These are phyloP conservation scores for Ogataea haglerorum DNA, from an alignment of 805 yeast genomes.

Conservation along the genomic window DNA sequence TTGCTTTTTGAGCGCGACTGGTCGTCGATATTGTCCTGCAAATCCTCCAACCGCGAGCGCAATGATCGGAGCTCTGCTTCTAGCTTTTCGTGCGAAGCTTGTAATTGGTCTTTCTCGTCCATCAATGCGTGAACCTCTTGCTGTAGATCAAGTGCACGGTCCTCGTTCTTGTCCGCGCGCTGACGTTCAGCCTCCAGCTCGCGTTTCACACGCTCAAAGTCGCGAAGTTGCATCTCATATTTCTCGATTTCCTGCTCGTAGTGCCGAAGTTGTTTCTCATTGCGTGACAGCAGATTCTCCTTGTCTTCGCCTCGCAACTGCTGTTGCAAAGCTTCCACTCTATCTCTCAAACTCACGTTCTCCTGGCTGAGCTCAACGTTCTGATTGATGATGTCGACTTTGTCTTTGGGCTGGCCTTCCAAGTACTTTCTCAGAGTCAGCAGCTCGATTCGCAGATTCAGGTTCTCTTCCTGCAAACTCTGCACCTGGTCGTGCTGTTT, in stretches of 20 bases:
- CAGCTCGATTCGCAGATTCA: slow-evolving; percentile 41
- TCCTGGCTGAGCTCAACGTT: slow-evolving; percentile 35
- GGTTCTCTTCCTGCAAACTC: slow-evolving; percentile 38
- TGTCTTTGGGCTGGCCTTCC: slow-evolving; percentile 42
- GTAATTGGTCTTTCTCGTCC: slow-evolving; percentile 17
- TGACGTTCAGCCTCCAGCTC: slow-evolving; percentile 10
- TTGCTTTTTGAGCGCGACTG: slow-evolving; percentile 10
- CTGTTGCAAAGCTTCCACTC: slow-evolving; percentile 1
- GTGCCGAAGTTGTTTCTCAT: slow-evolving; percentile 7
- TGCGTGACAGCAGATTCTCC: slow-evolving; percentile 8
- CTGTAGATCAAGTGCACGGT: slow-evolving; percentile 13
- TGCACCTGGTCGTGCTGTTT: slow-evolving; percentile 28
- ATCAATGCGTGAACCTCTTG: slow-evolving; percentile 9
- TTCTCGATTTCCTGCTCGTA: slow-evolving; percentile 9
- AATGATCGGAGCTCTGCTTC: slow-evolving; percentile 6
- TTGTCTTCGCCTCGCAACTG: slow-evolving; percentile 7
- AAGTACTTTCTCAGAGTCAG: slow-evolving; percentile 37
- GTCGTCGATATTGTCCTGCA: slow-evolving; percentile 5
- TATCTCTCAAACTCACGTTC: slow-evolving; percentile 15
- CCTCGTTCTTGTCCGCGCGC: slow-evolving; percentile 8
- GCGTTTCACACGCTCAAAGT: slow-evolving; percentile 9
- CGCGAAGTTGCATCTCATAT: slow-evolving; percentile 8
- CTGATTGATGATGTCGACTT: slow-evolving; percentile 34
- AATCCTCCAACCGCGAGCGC: slow-evolving; percentile 4
- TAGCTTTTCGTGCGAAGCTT: slow-evolving; percentile 11